These are phyloP conservation scores for Tylopilus sp. DNA, from an alignment of 1,284 basidiomycete species.

Conservation along the genomic window DNA sequence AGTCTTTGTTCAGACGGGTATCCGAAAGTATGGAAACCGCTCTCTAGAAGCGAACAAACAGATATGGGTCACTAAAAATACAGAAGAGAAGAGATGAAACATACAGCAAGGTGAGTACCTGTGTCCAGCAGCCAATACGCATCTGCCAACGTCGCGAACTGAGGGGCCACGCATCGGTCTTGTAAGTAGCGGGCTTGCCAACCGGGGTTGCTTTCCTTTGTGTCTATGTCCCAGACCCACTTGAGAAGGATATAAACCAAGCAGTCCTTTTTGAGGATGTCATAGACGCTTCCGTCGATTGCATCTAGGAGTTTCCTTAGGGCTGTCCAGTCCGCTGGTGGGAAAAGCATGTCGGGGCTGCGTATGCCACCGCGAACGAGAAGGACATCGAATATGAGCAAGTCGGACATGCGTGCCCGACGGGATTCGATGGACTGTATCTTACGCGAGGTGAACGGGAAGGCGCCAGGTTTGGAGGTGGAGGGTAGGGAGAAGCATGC, in stretches of 20 bases:
- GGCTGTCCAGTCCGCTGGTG: conserved; percentile 52
- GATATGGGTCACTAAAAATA: neutral
- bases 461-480: conserved; percentile 13
- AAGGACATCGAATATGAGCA: conserved; percentile 71
- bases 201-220: conserved; percentile 41
- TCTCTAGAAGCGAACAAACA: conserved; percentile 37
- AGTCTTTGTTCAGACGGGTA: conserved; percentile 67
- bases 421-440: conserved; percentile 52
- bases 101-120: conserved; percentile 56
- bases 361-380: conserved; percentile 60
- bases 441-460: conserved; percentile 24
- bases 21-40: conserved; percentile 71
- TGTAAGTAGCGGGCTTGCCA: conserved; percentile 44
- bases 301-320: conserved; percentile 56
- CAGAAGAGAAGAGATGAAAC: conserved; percentile 29
- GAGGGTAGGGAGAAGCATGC: conserved; percentile 17
- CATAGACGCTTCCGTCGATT: conserved; percentile 61
- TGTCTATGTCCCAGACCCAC: conserved; percentile 68
- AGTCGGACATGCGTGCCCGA: conserved; percentile 56
- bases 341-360: conserved; percentile 57
- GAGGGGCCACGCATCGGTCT: conserved; percentile 62
- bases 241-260: conserved; percentile 74
- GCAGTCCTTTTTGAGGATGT: conserved; percentile 72
- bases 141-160: conserved; percentile 66
- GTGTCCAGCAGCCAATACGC: conserved; percentile 79